A percentile compares a stretch with the other conserved stretches of the same genome.
These are phyloP conservation scores for Huiozyma naganishii DNA, from an alignment of 805 yeast genomes.

Conservation along the genomic window DNA sequence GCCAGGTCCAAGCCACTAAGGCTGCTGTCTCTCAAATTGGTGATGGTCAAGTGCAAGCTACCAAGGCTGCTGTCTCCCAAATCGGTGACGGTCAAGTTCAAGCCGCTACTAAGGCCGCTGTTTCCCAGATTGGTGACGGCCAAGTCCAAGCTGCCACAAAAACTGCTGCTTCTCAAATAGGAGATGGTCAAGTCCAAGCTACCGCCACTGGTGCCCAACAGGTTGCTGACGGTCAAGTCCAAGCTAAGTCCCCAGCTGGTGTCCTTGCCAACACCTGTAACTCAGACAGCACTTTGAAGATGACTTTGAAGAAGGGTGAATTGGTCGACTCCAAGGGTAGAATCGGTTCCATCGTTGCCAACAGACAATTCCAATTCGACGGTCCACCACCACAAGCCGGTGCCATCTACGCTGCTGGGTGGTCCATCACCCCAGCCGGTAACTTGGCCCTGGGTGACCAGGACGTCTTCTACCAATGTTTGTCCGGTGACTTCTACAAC, in stretches of 20 bases:
- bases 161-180: conserved; percentile 26
- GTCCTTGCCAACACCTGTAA: conserved; percentile 34
- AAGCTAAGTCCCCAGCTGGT: conserved; percentile 28
- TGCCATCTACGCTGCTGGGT: conserved; percentile 59
- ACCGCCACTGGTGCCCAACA: conserved; percentile 28
- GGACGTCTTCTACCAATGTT: conserved; percentile 61
- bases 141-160: conserved; percentile 26
- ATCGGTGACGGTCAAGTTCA: conserved; percentile 36
- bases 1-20: too few species aligned
- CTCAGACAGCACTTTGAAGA: conserved; percentile 39
- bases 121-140: conserved; percentile 29
- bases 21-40: too few species aligned
- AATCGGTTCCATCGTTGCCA: conserved; percentile 70
- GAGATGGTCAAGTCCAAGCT: conserved; percentile 40
- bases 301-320: conserved; percentile 39
- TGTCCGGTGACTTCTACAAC: conserved; percentile 70
- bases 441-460: conserved; percentile 52
- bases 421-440: conserved; percentile 46
- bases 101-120: conserved; percentile 22
- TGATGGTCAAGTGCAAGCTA: too few species aligned
- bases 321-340: conserved; percentile 53
- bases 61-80: conserved; percentile 31
- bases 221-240: conserved; percentile 37
- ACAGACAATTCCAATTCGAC: conserved; percentile 79
- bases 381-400: conserved; percentile 83